Conservation (phyloP, 352 stramenopile species). For the Pythium plurisporium region DNA sequence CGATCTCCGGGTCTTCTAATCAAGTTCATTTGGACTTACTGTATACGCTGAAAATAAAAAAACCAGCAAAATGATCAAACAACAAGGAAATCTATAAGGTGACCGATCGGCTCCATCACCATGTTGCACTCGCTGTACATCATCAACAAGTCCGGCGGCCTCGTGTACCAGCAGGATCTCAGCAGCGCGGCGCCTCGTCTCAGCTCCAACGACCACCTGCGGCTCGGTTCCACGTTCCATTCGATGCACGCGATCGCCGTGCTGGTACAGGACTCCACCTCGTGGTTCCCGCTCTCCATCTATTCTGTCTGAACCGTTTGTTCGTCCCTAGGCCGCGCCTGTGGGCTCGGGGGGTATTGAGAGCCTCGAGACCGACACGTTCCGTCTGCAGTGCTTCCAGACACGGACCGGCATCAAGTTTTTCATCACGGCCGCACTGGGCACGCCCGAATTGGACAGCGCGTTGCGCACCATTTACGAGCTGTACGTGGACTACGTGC, state of each 20-base stretch:
- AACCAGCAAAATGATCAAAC: constrained; percentile 8
- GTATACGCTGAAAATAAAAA: no score
- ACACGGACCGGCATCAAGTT: constrained; percentile 92
- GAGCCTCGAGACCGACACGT: constrained; percentile 89
- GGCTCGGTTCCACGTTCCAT: constrained; percentile 93
- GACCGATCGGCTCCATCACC: neutral
- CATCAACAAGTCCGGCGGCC: constrained; percentile 92
- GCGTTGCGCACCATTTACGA: constrained; percentile 90
- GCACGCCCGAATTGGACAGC: constrained; percentile 77
- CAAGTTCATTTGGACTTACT: no score
- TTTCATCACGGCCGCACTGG: constrained; percentile 89
- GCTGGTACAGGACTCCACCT: constrained; percentile 29
- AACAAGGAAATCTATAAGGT: neutral
- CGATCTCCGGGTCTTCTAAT: neutral
- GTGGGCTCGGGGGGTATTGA: constrained; percentile 86
- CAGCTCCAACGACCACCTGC: constrained; percentile 90
- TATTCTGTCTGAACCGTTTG: neutral
- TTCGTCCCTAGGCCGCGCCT: constrained; percentile 52
- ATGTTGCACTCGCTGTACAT: constrained; percentile 93
- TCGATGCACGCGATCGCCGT: constrained; percentile 91
- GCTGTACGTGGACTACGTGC: constrained; percentile 94
- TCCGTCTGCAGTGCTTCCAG: constrained; percentile 91
- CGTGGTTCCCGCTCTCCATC: neutral
- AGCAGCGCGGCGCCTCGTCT: constrained; percentile 80
- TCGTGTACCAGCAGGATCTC: constrained; percentile 93